Base-by-base conservation (phyloP, 306 rosid species). In the Sindora glabra region DNA sequence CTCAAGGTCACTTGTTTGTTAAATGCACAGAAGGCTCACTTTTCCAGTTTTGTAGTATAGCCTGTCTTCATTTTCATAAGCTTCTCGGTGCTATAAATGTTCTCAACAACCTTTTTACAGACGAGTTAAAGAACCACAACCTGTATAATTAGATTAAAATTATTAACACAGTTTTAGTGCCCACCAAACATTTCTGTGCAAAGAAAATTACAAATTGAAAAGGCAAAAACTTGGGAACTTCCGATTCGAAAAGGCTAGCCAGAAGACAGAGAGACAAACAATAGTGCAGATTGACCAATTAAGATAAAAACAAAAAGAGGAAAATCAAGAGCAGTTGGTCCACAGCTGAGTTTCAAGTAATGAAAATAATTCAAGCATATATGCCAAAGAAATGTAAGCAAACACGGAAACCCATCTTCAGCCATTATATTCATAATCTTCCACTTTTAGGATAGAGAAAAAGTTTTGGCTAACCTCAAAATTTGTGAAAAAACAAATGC, bases 71-170 rank as follows among this genome's bases (percentile, higher is more conserved):
- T 54, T 40, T 32, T 26, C 51, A 18, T 48, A 44, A 52, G 65
- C 41, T 34, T 67, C 74, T 42, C 32, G 68, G 44, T 22, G 65
- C 69, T 57, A 70, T 47, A 24, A 15, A 16, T 47, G 51, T 58
- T 53, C 24, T 38, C 70, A 72, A 19, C 48, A 54, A 12, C 17
- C 33, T 9, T 39, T 30, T 42, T 36, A 12, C 18, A 68, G 59
- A 9, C 17, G 46, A 15, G 48, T 34, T 13, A 25, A 58, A 45
- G 29, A 67, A 54, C 34, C 65, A 45, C 26, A 75, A 68, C 71
- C 95, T 84, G 81, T 68, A 37, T 11, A 46, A 33, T 10, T 22
- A 16, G 49, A 25, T 52, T 4, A 24, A 27, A 33, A 56, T 8
- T 12, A 47, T 60, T 27, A 64, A 46, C 16, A 36, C 18, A 63